Base-by-base conservation (phyloP, 2,329 filamentous ascomycete genomes). In the Oidium heveae region DNA sequence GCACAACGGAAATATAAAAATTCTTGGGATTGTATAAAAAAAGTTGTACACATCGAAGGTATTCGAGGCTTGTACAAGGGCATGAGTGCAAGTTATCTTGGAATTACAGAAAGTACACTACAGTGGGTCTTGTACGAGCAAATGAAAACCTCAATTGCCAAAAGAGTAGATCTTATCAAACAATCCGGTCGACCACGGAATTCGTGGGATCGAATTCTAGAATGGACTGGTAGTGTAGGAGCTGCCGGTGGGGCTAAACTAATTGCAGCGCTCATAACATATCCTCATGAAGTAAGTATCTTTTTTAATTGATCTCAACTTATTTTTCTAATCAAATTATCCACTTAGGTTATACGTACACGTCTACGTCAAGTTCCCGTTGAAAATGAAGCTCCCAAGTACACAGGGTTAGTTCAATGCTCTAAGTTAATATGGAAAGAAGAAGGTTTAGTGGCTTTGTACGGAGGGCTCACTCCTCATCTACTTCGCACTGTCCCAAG, bases 41-140 rank as follows among this genome's bases (percentile, higher is more conserved):
- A 95, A 70, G 84, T 88, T 0, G 64, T 94, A 44, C 75, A 81
- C 22, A 73, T 85, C 57, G 88, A 96, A 66, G 89, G 89, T 0
- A 68, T 93, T 49, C 71, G 75, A 37, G 86, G 87, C 1, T 71
- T 96, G 56, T 96, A 95, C 69, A 84, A 87, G 64, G 88, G 88
- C 53, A 76, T 96, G 69, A 91, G 82, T 60, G 88, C 88, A 36
- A 91, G 84, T 63, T 96, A 95, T 65, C 72, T 96, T 0, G 88
- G 89, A 24, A 86, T 94, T 20, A 82, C 83, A 2, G 89, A 95
- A 71, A 88, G 82, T 59, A 91, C 88, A 5, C 68, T 94, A 62
- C 88, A 96, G 66, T 94, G 87, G 87, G 81, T 94, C 63, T 70
- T 95, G 61, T 96, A 95, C 68, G 88, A 96, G 70, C 83, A 88